phyloP scores from a whole-genome alignment of 2,329 filamentous ascomycete species.

The Talaromyces albobiverticillius region DNA sequence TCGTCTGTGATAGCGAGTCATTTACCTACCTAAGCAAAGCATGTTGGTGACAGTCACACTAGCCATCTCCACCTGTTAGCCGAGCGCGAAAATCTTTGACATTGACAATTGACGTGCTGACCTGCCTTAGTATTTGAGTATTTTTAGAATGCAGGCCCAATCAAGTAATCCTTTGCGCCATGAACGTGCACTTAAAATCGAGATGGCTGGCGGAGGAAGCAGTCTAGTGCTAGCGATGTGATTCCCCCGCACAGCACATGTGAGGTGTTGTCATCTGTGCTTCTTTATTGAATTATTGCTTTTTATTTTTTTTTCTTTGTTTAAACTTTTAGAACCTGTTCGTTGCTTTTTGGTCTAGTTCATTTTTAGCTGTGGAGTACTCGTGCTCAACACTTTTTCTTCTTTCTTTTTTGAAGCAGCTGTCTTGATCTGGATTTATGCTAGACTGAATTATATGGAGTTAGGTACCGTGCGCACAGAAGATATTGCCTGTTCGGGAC shows the following conservation, averaged over 20 bases:
- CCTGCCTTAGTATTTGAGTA: not conserved
- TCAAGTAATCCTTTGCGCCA: not conserved
- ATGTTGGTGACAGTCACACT: not conserved
- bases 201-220: not conserved
- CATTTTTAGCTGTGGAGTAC: too few relatives aligned
- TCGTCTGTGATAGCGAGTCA: not conserved
- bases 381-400: too few relatives aligned
- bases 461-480: too few relatives aligned
- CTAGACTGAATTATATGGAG: too few relatives aligned
- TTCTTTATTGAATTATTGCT: constrained; percentile 4
- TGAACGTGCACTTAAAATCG: not conserved
- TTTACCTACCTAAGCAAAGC: not conserved
- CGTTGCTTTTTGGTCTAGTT: too few relatives aligned
- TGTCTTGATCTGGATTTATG: too few relatives aligned
- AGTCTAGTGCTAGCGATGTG: not conserved
- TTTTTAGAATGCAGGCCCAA: constrained; percentile 3
- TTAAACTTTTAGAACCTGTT: not conserved
- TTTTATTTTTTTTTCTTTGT: constrained; percentile 7
- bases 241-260: constrained; percentile 5
- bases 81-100: not conserved
- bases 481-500: too few relatives aligned
- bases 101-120: too few relatives aligned
- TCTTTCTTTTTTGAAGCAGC: too few relatives aligned
- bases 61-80: not conserved
- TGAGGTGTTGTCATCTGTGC: constrained; percentile 11